These are phyloP conservation scores for Cercophora newfieldiana DNA, from an alignment of 495 filamentous ascomycete genomes.

Conservation along the genomic window DNA sequence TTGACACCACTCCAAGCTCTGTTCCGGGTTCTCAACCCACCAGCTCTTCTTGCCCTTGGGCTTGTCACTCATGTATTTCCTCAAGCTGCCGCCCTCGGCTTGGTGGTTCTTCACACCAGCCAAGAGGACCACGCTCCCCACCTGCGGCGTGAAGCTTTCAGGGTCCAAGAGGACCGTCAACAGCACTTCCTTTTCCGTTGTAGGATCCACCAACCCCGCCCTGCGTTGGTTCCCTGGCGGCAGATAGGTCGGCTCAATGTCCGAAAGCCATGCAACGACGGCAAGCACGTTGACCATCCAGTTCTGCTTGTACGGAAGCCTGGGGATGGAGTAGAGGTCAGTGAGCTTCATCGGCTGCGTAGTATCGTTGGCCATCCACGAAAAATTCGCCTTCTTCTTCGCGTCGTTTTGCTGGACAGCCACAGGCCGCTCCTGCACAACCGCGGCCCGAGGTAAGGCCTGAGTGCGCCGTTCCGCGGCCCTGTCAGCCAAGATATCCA, in stretches of 20 bases:
- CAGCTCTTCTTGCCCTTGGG: conserved; percentile 33
- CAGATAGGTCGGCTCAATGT: conserved; percentile 38
- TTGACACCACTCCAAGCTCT: conserved; percentile 41
- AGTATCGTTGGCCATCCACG: conserved; percentile 30
- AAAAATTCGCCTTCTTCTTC: background rate
- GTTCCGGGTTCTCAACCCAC: conserved; percentile 43
- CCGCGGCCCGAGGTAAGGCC: background rate
- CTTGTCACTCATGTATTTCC: conserved; percentile 48
- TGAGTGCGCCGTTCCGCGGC: conserved; percentile 25
- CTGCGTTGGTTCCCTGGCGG: conserved; percentile 45
- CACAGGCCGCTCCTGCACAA: background rate
- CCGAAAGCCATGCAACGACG: conserved; percentile 42
- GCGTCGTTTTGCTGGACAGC: background rate
- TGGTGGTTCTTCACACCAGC: conserved; percentile 50
- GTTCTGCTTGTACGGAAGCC: conserved; percentile 50
- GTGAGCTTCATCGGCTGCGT: conserved; percentile 42
- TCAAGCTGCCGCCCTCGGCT: conserved; percentile 48
- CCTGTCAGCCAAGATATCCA: conserved; percentile 7
- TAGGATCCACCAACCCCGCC: conserved; percentile 42
- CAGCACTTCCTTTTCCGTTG: conserved; percentile 43
- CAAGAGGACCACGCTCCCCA: conserved; percentile 45
- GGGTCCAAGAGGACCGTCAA: conserved; percentile 50
- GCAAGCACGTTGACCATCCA: conserved; percentile 50
- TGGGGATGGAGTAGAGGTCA: conserved; percentile 40
- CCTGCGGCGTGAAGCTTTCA: conserved; percentile 36